Conservation (phyloP, 1,284 basidiomycete genomes). For the Puccinia brachypodii region DNA sequence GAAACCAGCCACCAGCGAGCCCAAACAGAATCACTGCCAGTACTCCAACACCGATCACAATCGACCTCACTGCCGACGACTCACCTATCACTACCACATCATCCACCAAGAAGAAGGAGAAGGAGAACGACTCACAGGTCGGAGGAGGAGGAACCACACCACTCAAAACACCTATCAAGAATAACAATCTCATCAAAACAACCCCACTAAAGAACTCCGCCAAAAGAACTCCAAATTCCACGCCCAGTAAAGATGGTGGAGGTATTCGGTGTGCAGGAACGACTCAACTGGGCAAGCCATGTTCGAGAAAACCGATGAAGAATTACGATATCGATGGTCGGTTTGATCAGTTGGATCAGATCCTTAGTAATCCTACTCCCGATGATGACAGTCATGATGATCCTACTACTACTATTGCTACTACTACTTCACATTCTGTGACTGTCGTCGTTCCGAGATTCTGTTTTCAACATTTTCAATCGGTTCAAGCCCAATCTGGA, state of each 20-base stretch:
- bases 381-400: not conserved
- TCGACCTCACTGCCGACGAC: not conserved
- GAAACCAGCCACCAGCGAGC: not conserved
- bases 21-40: not conserved
- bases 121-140: too few relatives aligned
- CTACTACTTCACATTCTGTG: not conserved
- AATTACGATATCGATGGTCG: not conserved
- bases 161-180: not conserved
- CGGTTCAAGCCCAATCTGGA: not conserved
- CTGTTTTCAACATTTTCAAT: conserved; percentile 34
- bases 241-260: not conserved
- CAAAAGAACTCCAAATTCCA: not conserved
- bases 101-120: not conserved
- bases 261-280: conserved; percentile 7
- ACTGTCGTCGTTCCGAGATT: not conserved
- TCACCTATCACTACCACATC: not conserved
- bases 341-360: conserved; percentile 5
- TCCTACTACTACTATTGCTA: too few relatives aligned
- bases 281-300: conserved; percentile 21
- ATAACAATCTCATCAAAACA: not conserved
- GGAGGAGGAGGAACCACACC: too few relatives aligned
- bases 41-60: not conserved
- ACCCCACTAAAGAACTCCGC: not conserved
- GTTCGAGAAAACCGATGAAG: conserved; percentile 41
- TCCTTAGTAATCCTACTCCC: not conserved